Conservation (phyloP, 2,329 filamentous ascomycete species). For the Sarocladium brachiariae region DNA sequence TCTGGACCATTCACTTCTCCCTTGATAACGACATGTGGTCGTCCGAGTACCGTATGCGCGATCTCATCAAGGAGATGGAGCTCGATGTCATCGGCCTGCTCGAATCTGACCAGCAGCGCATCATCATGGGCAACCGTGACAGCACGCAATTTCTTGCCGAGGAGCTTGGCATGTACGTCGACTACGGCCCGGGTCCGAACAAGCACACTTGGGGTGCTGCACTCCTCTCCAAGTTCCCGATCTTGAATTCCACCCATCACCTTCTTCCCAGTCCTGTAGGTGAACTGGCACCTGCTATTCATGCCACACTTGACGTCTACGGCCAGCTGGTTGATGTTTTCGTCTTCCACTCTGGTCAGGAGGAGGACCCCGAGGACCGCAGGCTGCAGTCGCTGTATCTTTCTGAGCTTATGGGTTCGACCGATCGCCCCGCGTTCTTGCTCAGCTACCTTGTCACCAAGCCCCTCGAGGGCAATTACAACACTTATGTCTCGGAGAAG, state of each 20-base stretch:
- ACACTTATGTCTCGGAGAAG: constrained; percentile 79
- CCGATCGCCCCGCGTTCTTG: constrained; percentile 72
- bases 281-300: constrained; percentile 90
- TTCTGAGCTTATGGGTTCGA: constrained; percentile 77
- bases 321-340: constrained; percentile 87
- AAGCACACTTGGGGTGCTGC: constrained; percentile 98
- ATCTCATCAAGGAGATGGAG: constrained; percentile 88
- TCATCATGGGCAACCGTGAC: constrained; percentile 99
- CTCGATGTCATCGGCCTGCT: constrained; percentile 95
- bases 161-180: constrained; percentile 96
- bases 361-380: constrained; percentile 90
- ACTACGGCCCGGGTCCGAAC: constrained; percentile 94
- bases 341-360: constrained; percentile 97
- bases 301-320: constrained; percentile 92
- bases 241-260: constrained; percentile 93
- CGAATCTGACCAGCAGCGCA: constrained; percentile 87
- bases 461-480: constrained; percentile 89
- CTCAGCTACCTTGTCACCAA: constrained; percentile 90
- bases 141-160: constrained; percentile 92
- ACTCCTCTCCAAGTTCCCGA: constrained; percentile 93
- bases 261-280: constrained; percentile 88
- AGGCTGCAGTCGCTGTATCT: constrained; percentile 82
- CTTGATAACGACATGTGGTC: constrained; percentile 99
- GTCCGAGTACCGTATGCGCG: constrained; percentile 86
- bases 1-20: constrained; percentile 98